Evolutionary conservation across 805 yeast species (phyloP), one percentile per base, ranked within the genome.

Genomic region (Ogataea degrootiae): DNA sequence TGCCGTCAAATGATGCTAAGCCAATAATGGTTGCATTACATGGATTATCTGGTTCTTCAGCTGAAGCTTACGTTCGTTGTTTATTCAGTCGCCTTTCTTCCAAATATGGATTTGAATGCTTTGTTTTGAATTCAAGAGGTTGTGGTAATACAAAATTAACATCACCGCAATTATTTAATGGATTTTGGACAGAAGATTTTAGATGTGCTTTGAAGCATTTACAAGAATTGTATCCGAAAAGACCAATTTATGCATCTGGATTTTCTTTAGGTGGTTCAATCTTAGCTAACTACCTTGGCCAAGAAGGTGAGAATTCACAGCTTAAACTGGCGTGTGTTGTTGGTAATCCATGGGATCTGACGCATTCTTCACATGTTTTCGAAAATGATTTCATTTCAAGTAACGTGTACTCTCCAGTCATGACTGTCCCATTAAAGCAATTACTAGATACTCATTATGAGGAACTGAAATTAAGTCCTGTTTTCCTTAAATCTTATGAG

Each of bases 1-100:
- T 56, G 43, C 49, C 56, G 37, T 44, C 48, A 37, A 70, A 47
- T 15, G 68, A 67, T 17, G 55, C 70, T 3, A 73, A 64, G 42
- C 95, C 95, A 2, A 70, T 88, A 58, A 69, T 85, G 16, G 75
- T 87, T 31, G 67, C 79, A 3, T 65, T 85, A 38, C 96, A 88
- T 60, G 96, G 96, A 0, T 74, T 87, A 36, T 83, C 87, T 1
- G 96, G 96, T 6, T 94, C 96, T 0, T 82, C 91, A n/a, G 86
- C 83, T 52, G 96, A 87, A 61, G 73, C 85, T 6, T 81, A 87
- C 59, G 80, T 87, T 38, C 73, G 94, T 22, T 75, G 86, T 46
- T 60, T 83, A 35, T 75, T 80, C 16, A 67, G 71, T 39, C 60
- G 66, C 21, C 63, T 74, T 4, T 51, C 56, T 5, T 58, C 64